phyloP scores from a whole-genome alignment of 345 rosid genomes.

The Raphanus raphanistrum region DNA sequence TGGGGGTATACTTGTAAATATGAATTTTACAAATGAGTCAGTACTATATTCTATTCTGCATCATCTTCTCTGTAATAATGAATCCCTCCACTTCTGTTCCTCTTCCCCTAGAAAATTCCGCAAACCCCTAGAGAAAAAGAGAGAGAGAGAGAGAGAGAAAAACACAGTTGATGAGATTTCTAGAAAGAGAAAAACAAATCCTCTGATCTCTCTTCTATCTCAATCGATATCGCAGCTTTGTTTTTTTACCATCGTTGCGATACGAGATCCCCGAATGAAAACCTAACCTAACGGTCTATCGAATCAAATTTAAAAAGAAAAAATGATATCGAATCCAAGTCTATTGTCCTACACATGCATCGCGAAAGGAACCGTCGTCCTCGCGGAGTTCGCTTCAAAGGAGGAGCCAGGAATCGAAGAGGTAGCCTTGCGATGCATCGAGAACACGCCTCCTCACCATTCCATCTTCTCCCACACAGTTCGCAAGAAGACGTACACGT shows the following conservation, averaged over 20 bases:
- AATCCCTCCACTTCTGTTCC: constrained; percentile 26
- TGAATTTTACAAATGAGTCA: not conserved
- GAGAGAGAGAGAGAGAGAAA: not conserved
- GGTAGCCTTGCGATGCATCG: constrained; percentile 62
- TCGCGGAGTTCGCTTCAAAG: constrained; percentile 58
- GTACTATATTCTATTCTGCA: not conserved
- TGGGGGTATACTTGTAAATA: constrained; percentile 22
- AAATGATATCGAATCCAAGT: constrained; percentile 65
- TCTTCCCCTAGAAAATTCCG: constrained; percentile 31
- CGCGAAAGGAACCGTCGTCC: constrained; percentile 58
- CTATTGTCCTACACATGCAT: constrained; percentile 63
- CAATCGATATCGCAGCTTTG: constrained; percentile 24
- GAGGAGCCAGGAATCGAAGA: constrained; percentile 58
- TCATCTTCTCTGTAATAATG: constrained; percentile 31
- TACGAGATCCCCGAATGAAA: constrained; percentile 18
- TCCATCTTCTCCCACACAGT: constrained; percentile 70
- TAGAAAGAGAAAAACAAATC: not conserved
- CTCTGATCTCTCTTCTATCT: not conserved
- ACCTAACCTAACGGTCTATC: constrained; percentile 3
- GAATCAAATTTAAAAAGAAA: not conserved
- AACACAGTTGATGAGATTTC: constrained; percentile 5
- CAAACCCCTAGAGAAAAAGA: constrained; percentile 34
- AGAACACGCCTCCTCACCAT: constrained; percentile 68
- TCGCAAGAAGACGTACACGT: constrained; percentile 52
- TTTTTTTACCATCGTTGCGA: constrained; percentile 10